phyloP scores from a whole-genome alignment of 2,329 filamentous ascomycete species.

The Fonsecaea monophora region DNA sequence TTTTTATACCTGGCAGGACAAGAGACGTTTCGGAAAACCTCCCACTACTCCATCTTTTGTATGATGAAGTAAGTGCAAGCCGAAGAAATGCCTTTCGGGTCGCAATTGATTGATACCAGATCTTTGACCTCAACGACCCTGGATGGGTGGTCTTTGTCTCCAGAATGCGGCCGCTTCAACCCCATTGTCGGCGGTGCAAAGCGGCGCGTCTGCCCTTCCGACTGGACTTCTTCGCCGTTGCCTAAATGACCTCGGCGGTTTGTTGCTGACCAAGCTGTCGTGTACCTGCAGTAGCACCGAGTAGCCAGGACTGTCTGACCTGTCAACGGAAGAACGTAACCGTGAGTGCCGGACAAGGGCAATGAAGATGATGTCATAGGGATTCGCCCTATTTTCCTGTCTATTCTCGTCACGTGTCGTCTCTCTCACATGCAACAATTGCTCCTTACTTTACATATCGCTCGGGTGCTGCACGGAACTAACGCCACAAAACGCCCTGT shows the following conservation, averaged over 20 bases:
- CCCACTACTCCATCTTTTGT: background rate
- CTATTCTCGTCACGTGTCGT: too few species aligned
- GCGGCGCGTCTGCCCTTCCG: background rate
- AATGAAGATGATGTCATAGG: conserved; percentile 7
- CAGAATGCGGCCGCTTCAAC: background rate
- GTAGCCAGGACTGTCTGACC: background rate
- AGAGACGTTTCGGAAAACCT: background rate
- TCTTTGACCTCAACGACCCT: background rate
- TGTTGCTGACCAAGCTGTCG: background rate
- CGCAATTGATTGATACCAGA: background rate
- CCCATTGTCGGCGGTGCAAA: background rate
- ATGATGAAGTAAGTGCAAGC: background rate
- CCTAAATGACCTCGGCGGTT: background rate
- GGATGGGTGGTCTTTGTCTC: background rate
- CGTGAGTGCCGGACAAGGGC: background rate
- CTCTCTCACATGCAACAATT: too few species aligned
- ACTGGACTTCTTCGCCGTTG: background rate
- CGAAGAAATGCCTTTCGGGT: background rate
- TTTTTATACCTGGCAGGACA: background rate
- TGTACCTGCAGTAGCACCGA: conserved; percentile 1
- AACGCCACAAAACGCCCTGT: background rate
- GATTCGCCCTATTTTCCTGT: background rate
- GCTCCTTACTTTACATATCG: background rate
- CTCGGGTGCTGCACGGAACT: background rate
- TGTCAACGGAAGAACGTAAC: background rate